phyloP scores from a whole-genome alignment of 2,329 filamentous ascomycete genomes.

The Metarhizium album region DNA sequence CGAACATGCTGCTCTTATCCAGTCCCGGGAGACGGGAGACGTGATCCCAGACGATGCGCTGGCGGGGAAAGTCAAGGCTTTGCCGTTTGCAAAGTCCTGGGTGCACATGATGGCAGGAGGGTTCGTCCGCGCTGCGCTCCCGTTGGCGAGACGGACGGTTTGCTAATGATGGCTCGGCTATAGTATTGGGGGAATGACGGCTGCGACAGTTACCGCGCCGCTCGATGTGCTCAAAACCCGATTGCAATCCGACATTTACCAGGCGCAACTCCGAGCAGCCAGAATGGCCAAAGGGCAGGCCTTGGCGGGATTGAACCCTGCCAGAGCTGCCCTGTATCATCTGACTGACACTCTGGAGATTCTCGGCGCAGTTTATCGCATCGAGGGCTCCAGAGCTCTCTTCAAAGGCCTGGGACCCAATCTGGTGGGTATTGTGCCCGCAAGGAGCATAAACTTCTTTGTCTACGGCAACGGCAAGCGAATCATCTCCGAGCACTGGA shows the following conservation, averaged over 20 bases:
- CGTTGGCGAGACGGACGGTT: neutral
- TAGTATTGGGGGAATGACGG: conserved; percentile 81
- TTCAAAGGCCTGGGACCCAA: conserved; percentile 93
- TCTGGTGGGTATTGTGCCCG: conserved; percentile 79
- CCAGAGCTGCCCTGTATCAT: conserved; percentile 60
- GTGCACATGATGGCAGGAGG: conserved; percentile 86
- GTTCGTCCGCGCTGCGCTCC: conserved; percentile 38
- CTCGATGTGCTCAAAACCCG: conserved; percentile 91
- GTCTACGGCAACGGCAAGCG: conserved; percentile 88
- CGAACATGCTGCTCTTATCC: conserved; percentile 33
- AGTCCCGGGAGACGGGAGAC: conserved; percentile 53
- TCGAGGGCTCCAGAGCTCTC: conserved; percentile 75
- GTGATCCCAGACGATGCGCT: conserved; percentile 33
- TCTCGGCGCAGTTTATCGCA: conserved; percentile 64
- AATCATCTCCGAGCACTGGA: conserved; percentile 64
- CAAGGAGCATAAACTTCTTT: conserved; percentile 86
- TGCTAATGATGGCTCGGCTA: conserved; percentile 10
- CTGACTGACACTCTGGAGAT: conserved; percentile 81
- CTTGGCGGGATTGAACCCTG: conserved; percentile 42
- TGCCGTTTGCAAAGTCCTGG: conserved; percentile 66
- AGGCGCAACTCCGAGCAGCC: conserved; percentile 63
- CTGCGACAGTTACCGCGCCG: conserved; percentile 84
- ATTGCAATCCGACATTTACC: conserved; percentile 90
- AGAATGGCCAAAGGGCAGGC: conserved; percentile 48
- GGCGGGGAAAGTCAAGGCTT: conserved; percentile 24